A percentile compares a stretch with the other conserved stretches of the same genome.
These are phyloP conservation scores for Nicotiana tabacum DNA, from an alignment of 257 asterid genomes.

Conservation along the genomic window DNA sequence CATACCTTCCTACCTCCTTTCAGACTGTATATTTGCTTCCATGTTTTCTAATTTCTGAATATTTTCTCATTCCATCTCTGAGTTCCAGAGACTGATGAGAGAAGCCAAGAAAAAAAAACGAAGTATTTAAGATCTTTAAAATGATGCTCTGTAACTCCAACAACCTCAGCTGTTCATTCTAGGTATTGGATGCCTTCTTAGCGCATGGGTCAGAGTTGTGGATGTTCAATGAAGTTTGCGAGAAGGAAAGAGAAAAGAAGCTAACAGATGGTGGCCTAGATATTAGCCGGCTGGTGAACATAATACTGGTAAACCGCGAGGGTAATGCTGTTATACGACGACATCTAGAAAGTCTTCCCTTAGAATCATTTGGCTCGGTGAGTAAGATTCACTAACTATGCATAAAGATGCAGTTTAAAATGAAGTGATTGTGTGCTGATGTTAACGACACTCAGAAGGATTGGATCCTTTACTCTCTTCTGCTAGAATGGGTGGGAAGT, in stretches of 20 bases:
- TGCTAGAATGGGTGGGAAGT: background rate
- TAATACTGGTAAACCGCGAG: conserved; percentile 70
- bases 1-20: conserved; percentile 16
- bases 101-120: conserved; percentile 3
- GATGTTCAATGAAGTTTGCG: conserved; percentile 89
- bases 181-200: conserved; percentile 88
- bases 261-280: conserved; percentile 85
- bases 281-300: conserved; percentile 55
- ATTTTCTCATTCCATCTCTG: conserved; percentile 10
- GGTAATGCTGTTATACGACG: conserved; percentile 89
- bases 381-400: conserved; percentile 26
- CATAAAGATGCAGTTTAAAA: background rate
- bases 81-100: conserved; percentile 10
- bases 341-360: conserved; percentile 85
- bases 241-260: conserved; percentile 69
- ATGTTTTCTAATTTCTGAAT: conserved; percentile 11
- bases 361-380: conserved; percentile 85
- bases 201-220: conserved; percentile 81
- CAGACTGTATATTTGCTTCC: conserved; percentile 21
- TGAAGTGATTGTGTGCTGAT: background rate
- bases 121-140: conserved; percentile 3
- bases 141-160: background rate
- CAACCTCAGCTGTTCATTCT: conserved; percentile 12
- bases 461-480: background rate
- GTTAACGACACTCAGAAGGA: background rate